These are phyloP conservation scores for Perilla frutescens DNA, from an alignment of 257 asterid genomes.

Conservation along the genomic window DNA sequence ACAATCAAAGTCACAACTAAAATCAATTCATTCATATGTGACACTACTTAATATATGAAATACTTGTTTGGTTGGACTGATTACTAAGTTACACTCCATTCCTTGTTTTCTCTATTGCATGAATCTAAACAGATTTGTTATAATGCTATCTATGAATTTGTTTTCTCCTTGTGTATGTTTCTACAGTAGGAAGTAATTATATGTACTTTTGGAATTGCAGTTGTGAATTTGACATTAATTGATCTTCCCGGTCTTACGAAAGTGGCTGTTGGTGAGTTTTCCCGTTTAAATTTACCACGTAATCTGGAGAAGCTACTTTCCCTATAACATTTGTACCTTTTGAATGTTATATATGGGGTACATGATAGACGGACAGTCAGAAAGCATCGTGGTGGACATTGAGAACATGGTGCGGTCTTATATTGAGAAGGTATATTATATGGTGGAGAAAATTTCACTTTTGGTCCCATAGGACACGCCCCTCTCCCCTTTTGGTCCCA, in stretches of 20 bases:
- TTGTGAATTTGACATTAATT: conserved; percentile 68
- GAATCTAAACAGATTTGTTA: conserved; percentile 12
- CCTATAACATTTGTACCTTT: neutral
- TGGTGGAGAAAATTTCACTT: too few species aligned
- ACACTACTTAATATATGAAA: too few species aligned
- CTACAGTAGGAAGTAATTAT: conserved; percentile 28
- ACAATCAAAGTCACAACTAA: too few species aligned
- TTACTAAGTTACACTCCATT: too few species aligned
- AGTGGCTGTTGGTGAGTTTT: conserved; percentile 68
- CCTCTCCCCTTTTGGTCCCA: too few species aligned
- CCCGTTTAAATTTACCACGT: neutral
- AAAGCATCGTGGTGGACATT: conserved; percentile 62
- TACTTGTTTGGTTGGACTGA: too few species aligned
- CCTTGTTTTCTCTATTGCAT: neutral
- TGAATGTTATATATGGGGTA: conserved; percentile 18
- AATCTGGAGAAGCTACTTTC: conserved; percentile 20
- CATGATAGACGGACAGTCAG: conserved; percentile 65
- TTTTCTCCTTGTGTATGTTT: conserved; percentile 16
- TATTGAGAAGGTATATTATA: conserved; percentile 57
- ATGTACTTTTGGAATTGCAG: conserved; percentile 45
- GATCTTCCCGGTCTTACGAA: conserved; percentile 80
- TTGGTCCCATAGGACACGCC: too few species aligned
- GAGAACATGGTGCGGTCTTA: conserved; percentile 74
- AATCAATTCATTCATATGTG: too few species aligned
- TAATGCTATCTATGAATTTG: neutral